Evolutionary conservation across 1,284 basidiomycete genomes (phyloP).

Genomic region (Neolentinus lepideus): DNA sequence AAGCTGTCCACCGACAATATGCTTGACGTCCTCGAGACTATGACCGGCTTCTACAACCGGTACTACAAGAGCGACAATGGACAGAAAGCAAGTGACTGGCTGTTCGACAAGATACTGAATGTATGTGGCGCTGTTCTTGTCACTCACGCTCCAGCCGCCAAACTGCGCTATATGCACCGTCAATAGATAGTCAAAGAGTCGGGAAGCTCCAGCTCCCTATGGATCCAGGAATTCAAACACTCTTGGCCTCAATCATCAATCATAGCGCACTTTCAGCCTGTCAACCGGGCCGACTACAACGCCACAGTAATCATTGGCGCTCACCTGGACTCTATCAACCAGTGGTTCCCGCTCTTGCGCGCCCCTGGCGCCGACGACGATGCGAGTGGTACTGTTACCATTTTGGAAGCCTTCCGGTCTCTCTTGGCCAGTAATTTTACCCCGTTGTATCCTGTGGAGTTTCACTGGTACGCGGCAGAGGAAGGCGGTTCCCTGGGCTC

Average conservation of each 20-base stretch:
- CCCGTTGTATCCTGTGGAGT: constrained; percentile 42
- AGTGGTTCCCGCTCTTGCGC: constrained; percentile 14
- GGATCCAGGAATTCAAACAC: neutral
- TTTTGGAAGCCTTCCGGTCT: constrained; percentile 42
- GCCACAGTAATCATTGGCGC: neutral
- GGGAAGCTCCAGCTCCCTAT: neutral
- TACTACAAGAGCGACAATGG: constrained; percentile 50
- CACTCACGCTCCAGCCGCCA: neutral
- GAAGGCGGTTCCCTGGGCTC: constrained; percentile 50
- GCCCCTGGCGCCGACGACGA: constrained; percentile 39
- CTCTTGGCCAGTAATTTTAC: constrained; percentile 35
- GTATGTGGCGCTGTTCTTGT: neutral
- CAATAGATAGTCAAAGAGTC: neutral
- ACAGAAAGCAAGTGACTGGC: constrained; percentile 9
- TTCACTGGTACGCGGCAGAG: constrained; percentile 52
- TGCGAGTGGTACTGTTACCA: constrained; percentile 28
- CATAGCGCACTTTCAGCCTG: neutral
- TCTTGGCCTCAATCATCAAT: neutral
- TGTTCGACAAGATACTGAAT: constrained; percentile 9
- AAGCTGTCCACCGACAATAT: constrained; percentile 17
- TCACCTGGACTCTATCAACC: constrained; percentile 12
- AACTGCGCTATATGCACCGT: neutral
- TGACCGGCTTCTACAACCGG: constrained; percentile 38
- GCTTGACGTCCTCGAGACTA: constrained; percentile 16
- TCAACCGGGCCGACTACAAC: neutral